A percentile compares a stretch with the other conserved stretches of the same genome.
These are phyloP conservation scores for Massarina eburnea DNA, from an alignment of 2,329 filamentous ascomycete species.

Conservation along the genomic window DNA sequence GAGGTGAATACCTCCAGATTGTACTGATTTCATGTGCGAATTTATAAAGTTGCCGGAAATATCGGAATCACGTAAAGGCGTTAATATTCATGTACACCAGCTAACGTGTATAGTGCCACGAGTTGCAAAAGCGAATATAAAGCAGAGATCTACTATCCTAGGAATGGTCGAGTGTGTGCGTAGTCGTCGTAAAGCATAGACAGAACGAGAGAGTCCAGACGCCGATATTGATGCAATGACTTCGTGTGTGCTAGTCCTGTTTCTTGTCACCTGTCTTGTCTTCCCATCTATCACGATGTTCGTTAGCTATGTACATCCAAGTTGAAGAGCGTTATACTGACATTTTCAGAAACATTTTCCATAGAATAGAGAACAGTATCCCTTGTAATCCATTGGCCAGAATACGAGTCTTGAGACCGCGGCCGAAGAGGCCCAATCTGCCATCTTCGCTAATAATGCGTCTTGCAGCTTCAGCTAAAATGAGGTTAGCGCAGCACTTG, in stretches of 20 bases:
- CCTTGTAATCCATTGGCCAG: constrained; percentile 35
- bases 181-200: too few relatives aligned
- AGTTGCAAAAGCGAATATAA: too few relatives aligned
- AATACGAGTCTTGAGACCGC: constrained; percentile 31
- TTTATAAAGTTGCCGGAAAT: too few relatives aligned
- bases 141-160: too few relatives aligned
- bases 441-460: constrained; percentile 29
- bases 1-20: too few relatives aligned
- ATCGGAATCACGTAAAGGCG: too few relatives aligned
- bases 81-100: too few relatives aligned
- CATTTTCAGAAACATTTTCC: constrained; percentile 32
- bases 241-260: background rate
- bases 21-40: too few relatives aligned
- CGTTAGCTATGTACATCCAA: background rate
- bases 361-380: constrained; percentile 32
- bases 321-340: constrained; percentile 3
- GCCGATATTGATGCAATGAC: too few relatives aligned
- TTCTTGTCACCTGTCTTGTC: constrained; percentile 7
- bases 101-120: too few relatives aligned
- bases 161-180: too few relatives aligned
- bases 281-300: constrained; percentile 3
- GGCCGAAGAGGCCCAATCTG: constrained; percentile 23
- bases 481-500: background rate
- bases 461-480: constrained; percentile 22
- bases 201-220: too few relatives aligned